Conservation (phyloP, 371 early-diverging fungal genomes). For the Mortierella sp. region DNA sequence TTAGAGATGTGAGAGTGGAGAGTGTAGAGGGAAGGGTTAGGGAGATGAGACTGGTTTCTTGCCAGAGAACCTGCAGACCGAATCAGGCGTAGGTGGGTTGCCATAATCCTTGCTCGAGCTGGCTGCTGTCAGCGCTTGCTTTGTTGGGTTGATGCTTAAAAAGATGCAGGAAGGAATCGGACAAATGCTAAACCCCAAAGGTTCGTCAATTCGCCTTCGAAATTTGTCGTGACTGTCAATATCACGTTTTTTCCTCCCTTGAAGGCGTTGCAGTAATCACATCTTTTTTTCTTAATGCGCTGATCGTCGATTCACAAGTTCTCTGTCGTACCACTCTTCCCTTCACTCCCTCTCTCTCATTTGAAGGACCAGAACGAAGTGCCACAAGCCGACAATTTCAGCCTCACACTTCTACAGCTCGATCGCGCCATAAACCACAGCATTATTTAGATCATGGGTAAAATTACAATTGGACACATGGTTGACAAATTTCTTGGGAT, state of each 20-base stretch:
- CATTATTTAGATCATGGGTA: slow-evolving; percentile 21
- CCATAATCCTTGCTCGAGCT: slow-evolving; percentile 25
- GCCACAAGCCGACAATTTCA: not conserved
- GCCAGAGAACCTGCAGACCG: slow-evolving; percentile 24
- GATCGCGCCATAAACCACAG: not conserved
- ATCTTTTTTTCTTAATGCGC: not conserved
- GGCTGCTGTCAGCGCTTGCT: slow-evolving; percentile 1
- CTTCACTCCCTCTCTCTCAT: not conserved
- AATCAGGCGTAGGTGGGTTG: slow-evolving; percentile 26
- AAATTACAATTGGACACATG: slow-evolving; percentile 6
- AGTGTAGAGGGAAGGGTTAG: not conserved
- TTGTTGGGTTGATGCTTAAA: not conserved
- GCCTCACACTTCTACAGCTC: not conserved
- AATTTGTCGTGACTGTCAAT: not conserved
- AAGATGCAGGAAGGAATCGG: slow-evolving; percentile 1
- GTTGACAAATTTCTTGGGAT: not conserved
- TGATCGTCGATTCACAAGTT: not conserved
- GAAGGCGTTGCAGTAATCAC: slow-evolving; percentile 1
- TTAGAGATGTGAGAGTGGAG: slow-evolving; percentile 5
- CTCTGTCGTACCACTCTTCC: not conserved
- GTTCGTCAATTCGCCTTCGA: not conserved
- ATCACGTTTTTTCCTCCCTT: not conserved
- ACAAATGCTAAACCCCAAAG: not conserved
- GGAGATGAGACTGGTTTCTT: not conserved
- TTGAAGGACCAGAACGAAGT: not conserved